Base-by-base conservation (phyloP, 2,329 filamentous ascomycete genomes). In the Exophiala viscosa region DNA sequence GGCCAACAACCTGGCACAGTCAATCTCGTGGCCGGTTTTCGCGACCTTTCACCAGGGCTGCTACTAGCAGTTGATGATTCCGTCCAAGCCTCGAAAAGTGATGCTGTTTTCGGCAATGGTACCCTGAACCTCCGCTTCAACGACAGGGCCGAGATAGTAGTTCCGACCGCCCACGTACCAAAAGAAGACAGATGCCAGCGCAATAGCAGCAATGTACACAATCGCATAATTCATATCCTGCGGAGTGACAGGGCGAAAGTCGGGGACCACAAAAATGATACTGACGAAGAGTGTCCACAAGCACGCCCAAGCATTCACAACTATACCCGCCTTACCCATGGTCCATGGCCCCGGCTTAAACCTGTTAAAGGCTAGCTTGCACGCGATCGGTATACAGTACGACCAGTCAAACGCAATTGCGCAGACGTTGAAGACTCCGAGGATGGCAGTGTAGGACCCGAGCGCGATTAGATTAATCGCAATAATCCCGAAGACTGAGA, bases 401-500 rank as follows among this genome's bases (percentile, higher is more conserved):
- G 71, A 75, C 70, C 70, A 72, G 57, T 74, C 72, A 33, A 74
- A 62, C 3, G 71, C 70, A 48, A 74, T 74, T 49, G 72, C 70
- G 58, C 68, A 71, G 39, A 74, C 66, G 54, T 73, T 75, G 64
- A 75, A 75, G 20, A 75, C 70, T 52, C 70, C 73, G 8, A 61
- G 46, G 40, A 75, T 74, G 55, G 73, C 71, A 20, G 75, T 73
- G 63, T 79, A 79, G 23, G 74, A 78, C 40, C 77, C 80, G 5
- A 83, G 74, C 38, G 75, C 79, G 61, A 83, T 81, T 55, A 83
- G 70, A 66, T 82, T 82, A 69, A 83, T 80, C 45, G 72, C 68
- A 57, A 81, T 75, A 67, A 77, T 81, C 55, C 73, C 76, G 60
- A 77, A 66, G 28, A 78, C 71, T 48, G 74, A 78, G 50, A 82